A percentile compares a stretch with the other conserved stretches of the same genome.
Evolutionary conservation across 345 rosid genomes (phyloP).

Genomic region (Syzygium aqueum): DNA sequence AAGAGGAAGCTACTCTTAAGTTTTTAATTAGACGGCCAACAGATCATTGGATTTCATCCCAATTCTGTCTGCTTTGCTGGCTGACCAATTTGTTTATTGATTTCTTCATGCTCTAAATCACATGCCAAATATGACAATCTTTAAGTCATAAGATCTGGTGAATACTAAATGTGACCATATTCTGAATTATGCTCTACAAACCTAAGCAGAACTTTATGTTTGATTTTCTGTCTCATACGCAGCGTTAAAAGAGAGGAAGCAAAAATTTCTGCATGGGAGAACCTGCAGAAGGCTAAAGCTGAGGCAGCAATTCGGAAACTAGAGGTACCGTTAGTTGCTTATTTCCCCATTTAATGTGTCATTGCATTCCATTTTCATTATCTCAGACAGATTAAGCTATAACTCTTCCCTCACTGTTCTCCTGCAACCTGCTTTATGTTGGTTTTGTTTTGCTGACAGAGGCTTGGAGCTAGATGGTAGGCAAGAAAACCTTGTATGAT

Average conservation of each 20-base stretch:
- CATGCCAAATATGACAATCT: not conserved
- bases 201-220: not conserved
- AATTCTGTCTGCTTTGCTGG: not conserved
- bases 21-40: not conserved
- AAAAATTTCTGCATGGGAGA: conserved; percentile 91
- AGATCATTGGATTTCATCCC: not conserved
- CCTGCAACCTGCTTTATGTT: no score
- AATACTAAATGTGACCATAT: not conserved
- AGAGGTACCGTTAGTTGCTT: conserved; percentile 48
- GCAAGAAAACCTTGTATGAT: not conserved
- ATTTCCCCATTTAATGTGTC: not conserved
- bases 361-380: not conserved
- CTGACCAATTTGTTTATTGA: not conserved
- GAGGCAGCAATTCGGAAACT: conserved; percentile 91
- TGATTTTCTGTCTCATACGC: not conserved
- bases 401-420: not conserved
- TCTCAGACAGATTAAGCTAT: not conserved
- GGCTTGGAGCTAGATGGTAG: not conserved
- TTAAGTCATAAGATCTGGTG: not conserved
- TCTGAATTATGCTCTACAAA: not conserved
- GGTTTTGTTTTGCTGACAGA: no score
- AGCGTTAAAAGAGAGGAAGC: conserved; percentile 85
- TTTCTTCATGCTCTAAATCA: not conserved
- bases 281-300: conserved; percentile 96
- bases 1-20: not conserved